These are phyloP conservation scores for Boeremia lycopersici DNA, from an alignment of 2,329 filamentous ascomycete species.

Conservation along the genomic window DNA sequence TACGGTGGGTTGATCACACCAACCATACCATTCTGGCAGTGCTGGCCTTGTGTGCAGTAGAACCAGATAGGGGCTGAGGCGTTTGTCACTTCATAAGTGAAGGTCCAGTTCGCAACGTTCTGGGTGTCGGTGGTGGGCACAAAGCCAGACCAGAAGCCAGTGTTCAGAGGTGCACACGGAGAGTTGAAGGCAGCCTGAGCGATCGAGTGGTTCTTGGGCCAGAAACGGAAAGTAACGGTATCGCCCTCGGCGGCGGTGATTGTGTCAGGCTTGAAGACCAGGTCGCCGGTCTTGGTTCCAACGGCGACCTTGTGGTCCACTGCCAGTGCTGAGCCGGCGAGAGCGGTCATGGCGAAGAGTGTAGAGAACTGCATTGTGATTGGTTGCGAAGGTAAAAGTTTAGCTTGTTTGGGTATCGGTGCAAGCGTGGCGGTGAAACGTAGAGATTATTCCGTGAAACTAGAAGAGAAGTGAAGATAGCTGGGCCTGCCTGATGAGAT, in stretches of 20 bases:
- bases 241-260: conserved; percentile 45
- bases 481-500: conserved; percentile 46
- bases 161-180: conserved; percentile 42
- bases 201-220: conserved; percentile 49
- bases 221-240: conserved; percentile 48
- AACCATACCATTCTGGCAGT: conserved; percentile 50
- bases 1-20: conserved; percentile 49
- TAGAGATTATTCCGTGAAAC: conserved; percentile 32
- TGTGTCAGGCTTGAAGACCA: conserved; percentile 45
- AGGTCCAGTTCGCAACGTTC: conserved; percentile 34
- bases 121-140: conserved; percentile 35
- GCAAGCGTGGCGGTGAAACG: conserved; percentile 15
- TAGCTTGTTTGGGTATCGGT: conserved; percentile 40
- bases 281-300: conserved; percentile 31
- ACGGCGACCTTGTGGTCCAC: conserved; percentile 43
- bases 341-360: conserved; percentile 39
- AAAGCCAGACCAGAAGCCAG: conserved; percentile 49
- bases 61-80: conserved; percentile 48
- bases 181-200: conserved; percentile 43
- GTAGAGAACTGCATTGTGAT: conserved; percentile 50
- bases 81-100: conserved; percentile 43
- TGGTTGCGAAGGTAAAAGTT: conserved; percentile 34
- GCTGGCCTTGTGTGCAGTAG: conserved; percentile 49
- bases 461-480: conserved; percentile 37
- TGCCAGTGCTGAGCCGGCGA: conserved; percentile 39